Conservation (phyloP, 2,329 filamentous ascomycete species). For the Apiospora marii region DNA sequence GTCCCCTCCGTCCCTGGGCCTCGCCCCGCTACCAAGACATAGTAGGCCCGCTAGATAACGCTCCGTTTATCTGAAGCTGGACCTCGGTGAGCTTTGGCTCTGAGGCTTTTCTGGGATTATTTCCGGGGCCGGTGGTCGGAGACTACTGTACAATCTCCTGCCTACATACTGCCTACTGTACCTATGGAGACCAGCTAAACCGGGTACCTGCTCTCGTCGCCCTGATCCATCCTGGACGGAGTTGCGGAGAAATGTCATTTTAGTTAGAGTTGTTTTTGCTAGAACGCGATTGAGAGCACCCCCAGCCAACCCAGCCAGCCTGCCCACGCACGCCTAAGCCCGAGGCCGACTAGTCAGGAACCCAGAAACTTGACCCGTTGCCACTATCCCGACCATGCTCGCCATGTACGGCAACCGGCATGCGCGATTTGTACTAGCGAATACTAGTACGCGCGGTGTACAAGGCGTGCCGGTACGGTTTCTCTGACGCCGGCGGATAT, state of each 20-base stretch:
- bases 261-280: not conserved
- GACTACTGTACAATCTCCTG: slow-evolving; percentile 21
- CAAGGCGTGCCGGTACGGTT: not conserved
- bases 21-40: not conserved
- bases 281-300: not conserved
- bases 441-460: not conserved
- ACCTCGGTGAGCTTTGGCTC: slow-evolving; percentile 2
- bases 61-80: slow-evolving; percentile 13
- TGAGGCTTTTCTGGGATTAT: slow-evolving; percentile 14
- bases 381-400: slow-evolving; percentile 5
- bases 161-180: too few species aligned
- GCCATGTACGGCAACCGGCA: slow-evolving; percentile 1
- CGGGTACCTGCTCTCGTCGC: slow-evolving; percentile 13
- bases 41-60: not conserved
- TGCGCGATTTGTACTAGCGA: slow-evolving; percentile 3
- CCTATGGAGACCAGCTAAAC: slow-evolving; percentile 8
- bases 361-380: not conserved
- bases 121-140: slow-evolving; percentile 10
- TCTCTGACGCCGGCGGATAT: not conserved
- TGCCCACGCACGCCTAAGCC: not conserved
- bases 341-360: slow-evolving; percentile 16
- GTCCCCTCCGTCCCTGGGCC: not conserved
- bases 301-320: not conserved
- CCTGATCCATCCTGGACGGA: slow-evolving; percentile 5
- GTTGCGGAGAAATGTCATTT: slow-evolving; percentile 13